Evolutionary conservation across 75 land plant genomes (phyloP).

Genomic region (Isoetes taiwanensis): DNA sequence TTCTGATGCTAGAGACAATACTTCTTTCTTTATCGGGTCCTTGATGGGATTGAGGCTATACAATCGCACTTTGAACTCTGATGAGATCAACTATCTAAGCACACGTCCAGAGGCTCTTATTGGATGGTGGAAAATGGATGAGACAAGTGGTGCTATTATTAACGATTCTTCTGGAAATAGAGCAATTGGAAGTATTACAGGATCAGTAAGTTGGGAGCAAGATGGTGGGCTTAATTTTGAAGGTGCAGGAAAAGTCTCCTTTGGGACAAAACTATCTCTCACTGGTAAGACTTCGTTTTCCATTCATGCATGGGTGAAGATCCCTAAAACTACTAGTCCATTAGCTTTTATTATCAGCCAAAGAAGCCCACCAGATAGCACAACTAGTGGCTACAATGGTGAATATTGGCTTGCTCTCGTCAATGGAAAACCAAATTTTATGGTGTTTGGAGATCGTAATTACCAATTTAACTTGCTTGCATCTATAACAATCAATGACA

Average conservation of each 20-base stretch:
- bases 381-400: not conserved
- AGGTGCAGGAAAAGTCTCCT: not conserved
- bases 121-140: not conserved
- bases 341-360: not conserved
- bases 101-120: no score
- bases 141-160: not conserved
- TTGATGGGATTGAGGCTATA: no score
- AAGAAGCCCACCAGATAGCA: no score
- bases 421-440: no score
- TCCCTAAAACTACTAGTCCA: not conserved
- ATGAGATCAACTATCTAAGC: no score
- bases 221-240: not conserved
- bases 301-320: not conserved
- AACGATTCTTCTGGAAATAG: not conserved
- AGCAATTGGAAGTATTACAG: not conserved
- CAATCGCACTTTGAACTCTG: no score
- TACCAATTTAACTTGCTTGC: no score
- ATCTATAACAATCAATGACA: no score
- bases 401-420: not conserved
- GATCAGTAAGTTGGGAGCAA: not conserved
- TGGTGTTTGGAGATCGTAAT: no score
- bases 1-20: no score
- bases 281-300: not conserved
- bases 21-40: no score
- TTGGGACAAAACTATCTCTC: not conserved